A percentile compares a stretch with the other conserved stretches of the same genome.
phyloP scores from a whole-genome alignment of 306 rosid genomes.

The Leucaena leucocephala region DNA sequence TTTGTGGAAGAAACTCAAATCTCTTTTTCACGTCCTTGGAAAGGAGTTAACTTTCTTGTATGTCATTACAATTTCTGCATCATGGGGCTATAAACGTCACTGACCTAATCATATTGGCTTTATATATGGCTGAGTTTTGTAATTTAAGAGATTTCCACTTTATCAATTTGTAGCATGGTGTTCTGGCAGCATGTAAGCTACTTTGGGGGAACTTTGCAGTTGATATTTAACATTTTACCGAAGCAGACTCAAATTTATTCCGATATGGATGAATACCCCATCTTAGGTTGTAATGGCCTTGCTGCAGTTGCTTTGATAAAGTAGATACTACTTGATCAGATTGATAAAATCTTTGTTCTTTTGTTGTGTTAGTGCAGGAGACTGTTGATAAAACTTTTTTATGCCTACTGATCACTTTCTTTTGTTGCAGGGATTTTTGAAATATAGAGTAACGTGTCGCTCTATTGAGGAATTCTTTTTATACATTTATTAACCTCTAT shows the following conservation, averaged over 20 bases:
- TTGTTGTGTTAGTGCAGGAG: constrained; percentile 23
- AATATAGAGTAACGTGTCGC: constrained; percentile 28
- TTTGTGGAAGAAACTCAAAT: constrained; percentile 20
- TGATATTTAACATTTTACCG: neutral
- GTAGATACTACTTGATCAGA: neutral
- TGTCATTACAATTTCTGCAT: neutral
- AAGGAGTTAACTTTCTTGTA: constrained; percentile 51
- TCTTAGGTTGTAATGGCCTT: neutral
- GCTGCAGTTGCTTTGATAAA: constrained; percentile 3
- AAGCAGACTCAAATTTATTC: neutral
- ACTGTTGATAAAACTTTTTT: neutral
- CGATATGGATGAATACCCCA: neutral
- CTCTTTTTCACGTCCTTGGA: constrained; percentile 33
- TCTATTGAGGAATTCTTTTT: constrained; percentile 36
- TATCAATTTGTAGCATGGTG: constrained; percentile 21
- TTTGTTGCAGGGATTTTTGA: constrained; percentile 49
- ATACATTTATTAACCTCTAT: constrained; percentile 16
- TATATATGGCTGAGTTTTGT: constrained; percentile 3
- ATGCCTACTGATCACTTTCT: constrained; percentile 38
- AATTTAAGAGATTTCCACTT: constrained; percentile 4
- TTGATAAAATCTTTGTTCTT: constrained; percentile 1
- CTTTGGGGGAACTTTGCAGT: neutral
- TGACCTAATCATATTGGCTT: constrained; percentile 15
- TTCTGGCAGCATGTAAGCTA: neutral
- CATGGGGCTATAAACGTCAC: constrained; percentile 19